Base-by-base conservation (phyloP, 805 yeast genomes). In the Diddensiella caesifluorescens region DNA sequence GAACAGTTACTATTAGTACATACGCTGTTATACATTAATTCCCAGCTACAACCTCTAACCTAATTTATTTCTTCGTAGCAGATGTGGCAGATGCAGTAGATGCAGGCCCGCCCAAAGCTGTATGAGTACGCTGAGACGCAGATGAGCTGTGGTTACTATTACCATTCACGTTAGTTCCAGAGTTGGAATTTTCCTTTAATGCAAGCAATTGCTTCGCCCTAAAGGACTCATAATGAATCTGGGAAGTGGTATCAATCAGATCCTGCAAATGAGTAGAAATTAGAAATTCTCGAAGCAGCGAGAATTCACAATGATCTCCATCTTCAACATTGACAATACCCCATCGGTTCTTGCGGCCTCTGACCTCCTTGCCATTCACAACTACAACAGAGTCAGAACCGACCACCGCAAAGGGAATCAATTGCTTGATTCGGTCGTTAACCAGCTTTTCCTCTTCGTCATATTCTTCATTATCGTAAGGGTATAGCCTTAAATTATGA, bases 261-360 rank as follows among this genome's bases (percentile, higher is more conserved):
- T 90, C 97, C 64, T 88, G 97, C 57, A 92, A 72, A 63, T 92
- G 97, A 5, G 97, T 87, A 69, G 96, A 80, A 35, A 95, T 87
- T 58, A 92, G 75, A 64, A 92, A 92, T 63, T 87, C 95, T 67
- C 97, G 79, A 60, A 92, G 77, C 55, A 86, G 88, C 28, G 87
- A 86, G 71, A 92, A 92, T 68, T 92, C 98, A 67, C 96, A 88
- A 67, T 92, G 97, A 42, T 82, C 77, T 41, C 86, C 88, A 67
- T 92, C 95, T 67, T 89, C 97, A 47, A 92, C 86, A 63, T 88
- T 85, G 57, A 90, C 83, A 13, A 83, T 74, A 19, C 97, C 97
- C 95, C 96, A 90, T 60, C 82, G 80, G 42, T 94, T 88, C 67
- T 84, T 80, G 67, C 97, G 80, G 38, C 96, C 96, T 56, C 90